These are phyloP conservation scores for Acacia concinna DNA, from an alignment of 331 rosid species.

Conservation along the genomic window DNA sequence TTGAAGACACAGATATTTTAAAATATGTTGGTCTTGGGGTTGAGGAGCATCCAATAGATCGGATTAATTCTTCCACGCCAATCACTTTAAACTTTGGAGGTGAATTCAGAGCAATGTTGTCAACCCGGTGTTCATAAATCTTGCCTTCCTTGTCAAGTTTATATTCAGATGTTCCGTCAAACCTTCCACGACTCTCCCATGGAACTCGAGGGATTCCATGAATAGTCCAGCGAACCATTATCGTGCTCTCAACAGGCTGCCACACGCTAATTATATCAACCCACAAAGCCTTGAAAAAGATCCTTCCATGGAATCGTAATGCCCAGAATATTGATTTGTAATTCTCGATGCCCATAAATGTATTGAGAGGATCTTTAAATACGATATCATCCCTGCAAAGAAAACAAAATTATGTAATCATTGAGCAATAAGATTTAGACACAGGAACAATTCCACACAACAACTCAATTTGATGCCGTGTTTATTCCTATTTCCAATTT, in stretches of 20 bases:
- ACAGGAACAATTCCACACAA: constrained; percentile 2
- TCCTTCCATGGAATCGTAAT: constrained; percentile 54
- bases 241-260: constrained; percentile 59
- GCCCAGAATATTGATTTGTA: constrained; percentile 61
- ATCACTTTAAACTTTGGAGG: constrained; percentile 55
- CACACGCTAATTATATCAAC: constrained; percentile 53
- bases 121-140: constrained; percentile 55
- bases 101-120: constrained; percentile 52
- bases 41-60: constrained; percentile 59
- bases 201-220: constrained; percentile 61
- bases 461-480: not conserved
- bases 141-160: constrained; percentile 69
- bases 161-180: constrained; percentile 63
- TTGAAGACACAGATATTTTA: constrained; percentile 37
- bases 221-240: constrained; percentile 65
- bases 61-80: constrained; percentile 45
- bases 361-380: constrained; percentile 61
- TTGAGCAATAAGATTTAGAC: not conserved
- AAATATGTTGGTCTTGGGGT: constrained; percentile 62
- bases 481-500: not conserved
- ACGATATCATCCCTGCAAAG: constrained; percentile 60
- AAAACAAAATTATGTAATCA: not conserved
- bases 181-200: constrained; percentile 66
- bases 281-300: constrained; percentile 63
- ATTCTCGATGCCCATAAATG: constrained; percentile 59